phyloP scores from a whole-genome alignment of 2,329 filamentous ascomycete species.

The Colletotrichum navitas region DNA sequence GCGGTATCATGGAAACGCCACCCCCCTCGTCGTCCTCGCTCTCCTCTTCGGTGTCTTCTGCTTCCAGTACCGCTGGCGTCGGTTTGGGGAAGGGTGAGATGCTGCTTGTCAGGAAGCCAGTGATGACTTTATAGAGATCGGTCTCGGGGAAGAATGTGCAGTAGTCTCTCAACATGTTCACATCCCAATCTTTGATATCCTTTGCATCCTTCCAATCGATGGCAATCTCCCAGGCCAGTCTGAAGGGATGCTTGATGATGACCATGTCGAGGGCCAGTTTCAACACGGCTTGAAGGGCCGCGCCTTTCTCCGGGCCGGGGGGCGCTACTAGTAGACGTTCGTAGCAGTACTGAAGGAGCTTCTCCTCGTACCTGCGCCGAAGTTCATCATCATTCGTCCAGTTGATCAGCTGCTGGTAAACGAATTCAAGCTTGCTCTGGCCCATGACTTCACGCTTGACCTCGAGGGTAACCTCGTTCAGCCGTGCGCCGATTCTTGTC shows the following conservation, averaged over 20 bases:
- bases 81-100: constrained; percentile 81
- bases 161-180: constrained; percentile 82
- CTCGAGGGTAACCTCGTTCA: constrained; percentile 85
- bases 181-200: constrained; percentile 81
- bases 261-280: constrained; percentile 92
- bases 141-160: constrained; percentile 86
- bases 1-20: constrained; percentile 65
- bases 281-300: constrained; percentile 79
- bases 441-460: constrained; percentile 88
- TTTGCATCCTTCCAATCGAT: constrained; percentile 90
- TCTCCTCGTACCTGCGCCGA: constrained; percentile 89
- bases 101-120: constrained; percentile 84
- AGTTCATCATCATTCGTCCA: constrained; percentile 91
- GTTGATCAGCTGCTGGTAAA: constrained; percentile 88
- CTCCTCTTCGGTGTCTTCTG: constrained; percentile 59
- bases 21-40: constrained; percentile 72
- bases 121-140: constrained; percentile 85
- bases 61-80: constrained; percentile 45
- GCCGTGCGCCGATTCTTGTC: constrained; percentile 85
- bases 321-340: constrained; percentile 80
- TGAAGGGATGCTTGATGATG: constrained; percentile 91
- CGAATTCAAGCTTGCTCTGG: constrained; percentile 80
- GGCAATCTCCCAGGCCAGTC: constrained; percentile 89
- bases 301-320: constrained; percentile 71
- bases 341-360: constrained; percentile 83